Conservation (phyloP, 257 asterid species). For the Solanum dulcamara region DNA sequence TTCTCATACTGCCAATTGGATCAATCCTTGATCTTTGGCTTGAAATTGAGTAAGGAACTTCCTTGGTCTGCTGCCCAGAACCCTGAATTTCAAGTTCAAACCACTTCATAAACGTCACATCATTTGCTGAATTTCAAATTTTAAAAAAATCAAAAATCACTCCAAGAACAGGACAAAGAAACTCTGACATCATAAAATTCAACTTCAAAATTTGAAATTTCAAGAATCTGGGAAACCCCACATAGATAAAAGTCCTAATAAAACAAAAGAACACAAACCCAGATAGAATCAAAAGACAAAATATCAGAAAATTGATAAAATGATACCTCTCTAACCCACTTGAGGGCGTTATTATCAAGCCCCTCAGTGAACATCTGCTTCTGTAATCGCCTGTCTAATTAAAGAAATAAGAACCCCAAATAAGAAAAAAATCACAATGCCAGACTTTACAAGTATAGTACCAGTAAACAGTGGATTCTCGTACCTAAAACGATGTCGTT, state of each 20-base stretch:
- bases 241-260: not conserved
- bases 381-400: not conserved
- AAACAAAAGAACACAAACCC: not conserved
- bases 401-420: not conserved
- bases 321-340: constrained; percentile 40
- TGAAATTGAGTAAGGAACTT: constrained; percentile 14
- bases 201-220: not conserved
- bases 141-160: not conserved
- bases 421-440: not conserved
- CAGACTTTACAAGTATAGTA: not conserved
- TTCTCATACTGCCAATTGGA: constrained; percentile 21
- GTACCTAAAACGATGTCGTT: not conserved
- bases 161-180: not conserved
- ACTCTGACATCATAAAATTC: not conserved
- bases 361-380: constrained; percentile 42
- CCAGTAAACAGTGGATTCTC: too few species aligned
- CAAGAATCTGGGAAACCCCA: not conserved
- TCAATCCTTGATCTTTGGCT: constrained; percentile 17
- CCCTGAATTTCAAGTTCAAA: constrained; percentile 16
- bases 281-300: not conserved
- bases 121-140: not conserved
- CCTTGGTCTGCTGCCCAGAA: constrained; percentile 18
- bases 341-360: constrained; percentile 36
- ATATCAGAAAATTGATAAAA: not conserved
- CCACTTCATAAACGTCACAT: not conserved